phyloP scores from a whole-genome alignment of 2,329 filamentous ascomycete species.

The Penicillium sp. region DNA sequence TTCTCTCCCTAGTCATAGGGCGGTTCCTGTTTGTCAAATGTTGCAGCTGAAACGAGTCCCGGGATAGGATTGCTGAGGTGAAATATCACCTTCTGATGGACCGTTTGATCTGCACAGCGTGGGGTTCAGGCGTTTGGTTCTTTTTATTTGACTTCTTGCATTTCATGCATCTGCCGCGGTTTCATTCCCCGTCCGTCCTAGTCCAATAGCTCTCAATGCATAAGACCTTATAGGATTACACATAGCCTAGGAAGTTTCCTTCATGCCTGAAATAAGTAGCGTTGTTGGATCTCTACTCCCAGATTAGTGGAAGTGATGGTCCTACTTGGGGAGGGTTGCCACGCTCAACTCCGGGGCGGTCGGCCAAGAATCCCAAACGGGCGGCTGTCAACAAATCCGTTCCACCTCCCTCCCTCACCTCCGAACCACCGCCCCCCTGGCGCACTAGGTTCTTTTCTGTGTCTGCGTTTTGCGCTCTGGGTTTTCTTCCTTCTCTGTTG shows the following conservation, averaged over 20 bases:
- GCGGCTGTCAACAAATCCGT: slow-evolving; percentile 26
- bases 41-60: slow-evolving; percentile 12
- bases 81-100: slow-evolving; percentile 19
- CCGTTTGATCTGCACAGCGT: slow-evolving; percentile 42
- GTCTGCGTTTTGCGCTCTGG: slow-evolving; percentile 6
- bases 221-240: slow-evolving; percentile 1
- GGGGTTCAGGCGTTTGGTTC: slow-evolving; percentile 44
- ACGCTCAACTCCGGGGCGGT: slow-evolving; percentile 18
- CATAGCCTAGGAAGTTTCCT: neutral
- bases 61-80: slow-evolving; percentile 14
- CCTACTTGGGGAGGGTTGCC: too few species aligned
- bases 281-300: neutral
- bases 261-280: too few species aligned
- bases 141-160: slow-evolving; percentile 18
- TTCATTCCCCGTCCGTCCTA: slow-evolving; percentile 2
- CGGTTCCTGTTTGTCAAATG: slow-evolving; percentile 4
- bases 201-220: neutral
- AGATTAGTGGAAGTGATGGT: neutral
- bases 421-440: slow-evolving; percentile 5
- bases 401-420: slow-evolving; percentile 11
- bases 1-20: neutral
- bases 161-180: too few species aligned
- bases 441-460: slow-evolving; percentile 5
- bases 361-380: slow-evolving; percentile 23
- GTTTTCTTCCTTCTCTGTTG: slow-evolving; percentile 2